These are phyloP conservation scores for Straminergon stramineum DNA, from an alignment of 225 moss, liverwort and hornwort species.

Conservation along the genomic window DNA sequence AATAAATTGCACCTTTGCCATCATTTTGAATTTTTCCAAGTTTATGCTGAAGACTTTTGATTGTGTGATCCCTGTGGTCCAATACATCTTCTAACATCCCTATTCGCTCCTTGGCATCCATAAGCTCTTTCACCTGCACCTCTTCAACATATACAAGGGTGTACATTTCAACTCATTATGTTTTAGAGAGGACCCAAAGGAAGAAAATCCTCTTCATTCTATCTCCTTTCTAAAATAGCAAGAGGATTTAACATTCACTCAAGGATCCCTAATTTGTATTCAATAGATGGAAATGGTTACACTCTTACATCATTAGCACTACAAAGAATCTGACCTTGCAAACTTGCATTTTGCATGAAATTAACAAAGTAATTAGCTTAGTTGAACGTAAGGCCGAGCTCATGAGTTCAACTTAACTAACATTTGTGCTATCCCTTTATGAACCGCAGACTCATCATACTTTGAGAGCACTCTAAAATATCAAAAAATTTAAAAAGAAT, in stretches of 20 bases:
- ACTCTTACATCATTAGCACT: background rate
- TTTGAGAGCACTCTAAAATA: background rate
- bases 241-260: background rate
- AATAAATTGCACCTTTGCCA: slow-evolving; percentile 1
- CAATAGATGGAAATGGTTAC: background rate
- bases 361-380: background rate
- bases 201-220: background rate
- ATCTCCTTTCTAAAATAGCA: background rate
- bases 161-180: background rate
- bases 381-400: background rate
- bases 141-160: background rate
- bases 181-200: too few relatives aligned
- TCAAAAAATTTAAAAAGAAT: background rate
- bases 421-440: background rate
- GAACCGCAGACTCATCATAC: background rate
- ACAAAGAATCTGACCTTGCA: background rate
- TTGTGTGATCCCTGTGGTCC: slow-evolving; percentile 31
- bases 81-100: slow-evolving; percentile 35
- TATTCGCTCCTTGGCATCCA: slow-evolving; percentile 33
- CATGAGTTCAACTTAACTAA: background rate
- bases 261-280: background rate
- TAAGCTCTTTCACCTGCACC: slow-evolving; percentile 31
- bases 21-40: slow-evolving; percentile 31
- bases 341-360: background rate
- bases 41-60: slow-evolving; percentile 36